phyloP scores from a whole-genome alignment of 2,329 filamentous ascomycete species.

The Harringtonia aguacate region DNA sequence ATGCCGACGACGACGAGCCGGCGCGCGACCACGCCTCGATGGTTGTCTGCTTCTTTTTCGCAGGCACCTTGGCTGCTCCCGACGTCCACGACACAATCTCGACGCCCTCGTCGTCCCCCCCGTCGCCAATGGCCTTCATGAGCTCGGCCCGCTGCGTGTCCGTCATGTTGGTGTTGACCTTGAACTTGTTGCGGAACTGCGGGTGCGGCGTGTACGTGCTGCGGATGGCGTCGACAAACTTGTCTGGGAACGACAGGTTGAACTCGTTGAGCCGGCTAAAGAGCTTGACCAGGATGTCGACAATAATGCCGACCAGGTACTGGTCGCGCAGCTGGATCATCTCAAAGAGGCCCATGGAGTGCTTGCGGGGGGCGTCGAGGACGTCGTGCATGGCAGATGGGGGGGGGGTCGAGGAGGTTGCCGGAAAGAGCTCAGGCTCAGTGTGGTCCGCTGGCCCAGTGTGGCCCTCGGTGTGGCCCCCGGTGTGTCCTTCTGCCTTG shows the following conservation, averaged over 20 bases:
- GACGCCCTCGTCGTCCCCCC: conserved; percentile 37
- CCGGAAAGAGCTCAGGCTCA: no score
- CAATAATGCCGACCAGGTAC: conserved; percentile 73
- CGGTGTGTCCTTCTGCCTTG: no score
- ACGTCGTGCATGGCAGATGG: conserved; percentile 30
- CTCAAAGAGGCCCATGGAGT: conserved; percentile 62
- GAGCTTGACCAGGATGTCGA: conserved; percentile 75
- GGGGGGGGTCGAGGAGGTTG: conserved; percentile 12
- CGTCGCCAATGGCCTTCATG: conserved; percentile 49
- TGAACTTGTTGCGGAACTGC: conserved; percentile 40
- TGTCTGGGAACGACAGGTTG: conserved; percentile 56
- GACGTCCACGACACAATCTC: conserved; percentile 23
- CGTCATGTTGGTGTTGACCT: conserved; percentile 68
- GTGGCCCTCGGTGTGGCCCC: no score
- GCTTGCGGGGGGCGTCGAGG: conserved; percentile 51
- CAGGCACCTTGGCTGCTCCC: conserved; percentile 14
- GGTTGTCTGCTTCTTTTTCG: conserved; percentile 19
- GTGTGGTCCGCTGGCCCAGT: no score
- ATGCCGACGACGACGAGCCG: neutral
- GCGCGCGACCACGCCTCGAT: conserved; percentile 13
- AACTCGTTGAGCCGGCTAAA: conserved; percentile 71
- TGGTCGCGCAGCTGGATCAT: conserved; percentile 86
- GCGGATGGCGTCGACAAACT: conserved; percentile 40
- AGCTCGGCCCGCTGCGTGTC: conserved; percentile 79
- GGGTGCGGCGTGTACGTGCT: conserved; percentile 55